These are phyloP conservation scores for Rhodomyrtus psidioides DNA, from an alignment of 441 rosid genomes.

Conservation along the genomic window DNA sequence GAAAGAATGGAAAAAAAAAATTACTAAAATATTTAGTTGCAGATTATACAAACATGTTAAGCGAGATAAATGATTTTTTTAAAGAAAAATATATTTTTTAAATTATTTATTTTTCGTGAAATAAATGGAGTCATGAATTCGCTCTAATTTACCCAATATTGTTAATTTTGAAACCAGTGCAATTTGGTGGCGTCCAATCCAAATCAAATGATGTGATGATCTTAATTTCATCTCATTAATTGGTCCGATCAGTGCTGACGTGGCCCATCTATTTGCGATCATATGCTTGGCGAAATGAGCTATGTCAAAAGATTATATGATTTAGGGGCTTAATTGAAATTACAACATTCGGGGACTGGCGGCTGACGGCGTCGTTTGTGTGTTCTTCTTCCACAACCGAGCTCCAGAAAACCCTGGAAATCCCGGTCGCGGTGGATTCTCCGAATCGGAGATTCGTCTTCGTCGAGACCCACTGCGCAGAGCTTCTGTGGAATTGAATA, in stretches of 20 bases:
- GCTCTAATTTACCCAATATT: too few relatives aligned
- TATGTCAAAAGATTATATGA: not conserved
- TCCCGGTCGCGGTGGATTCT: not conserved
- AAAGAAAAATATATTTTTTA: too few relatives aligned
- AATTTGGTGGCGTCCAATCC: not conserved
- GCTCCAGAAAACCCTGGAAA: not conserved
- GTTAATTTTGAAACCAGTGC: not conserved
- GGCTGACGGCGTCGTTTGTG: not conserved
- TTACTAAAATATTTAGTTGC: too few relatives aligned
- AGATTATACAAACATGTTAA: too few relatives aligned
- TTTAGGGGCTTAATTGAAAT: not conserved
- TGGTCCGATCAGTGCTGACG: not conserved
- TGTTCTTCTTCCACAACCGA: not conserved
- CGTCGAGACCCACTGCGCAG: not conserved
- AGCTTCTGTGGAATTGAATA: not conserved
- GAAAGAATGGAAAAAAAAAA: too few relatives aligned
- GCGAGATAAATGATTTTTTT: too few relatives aligned
- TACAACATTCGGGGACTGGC: not conserved
- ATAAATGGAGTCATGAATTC: too few relatives aligned
- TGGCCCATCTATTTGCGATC: not conserved
- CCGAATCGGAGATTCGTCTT: not conserved
- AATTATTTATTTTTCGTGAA: too few relatives aligned
- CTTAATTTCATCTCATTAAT: not conserved
- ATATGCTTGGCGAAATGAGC: not conserved
- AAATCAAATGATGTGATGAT: not conserved